Evolutionary conservation across 352 stramenopile genomes (phyloP).

Genomic region (Globisporangium emineosum): DNA sequence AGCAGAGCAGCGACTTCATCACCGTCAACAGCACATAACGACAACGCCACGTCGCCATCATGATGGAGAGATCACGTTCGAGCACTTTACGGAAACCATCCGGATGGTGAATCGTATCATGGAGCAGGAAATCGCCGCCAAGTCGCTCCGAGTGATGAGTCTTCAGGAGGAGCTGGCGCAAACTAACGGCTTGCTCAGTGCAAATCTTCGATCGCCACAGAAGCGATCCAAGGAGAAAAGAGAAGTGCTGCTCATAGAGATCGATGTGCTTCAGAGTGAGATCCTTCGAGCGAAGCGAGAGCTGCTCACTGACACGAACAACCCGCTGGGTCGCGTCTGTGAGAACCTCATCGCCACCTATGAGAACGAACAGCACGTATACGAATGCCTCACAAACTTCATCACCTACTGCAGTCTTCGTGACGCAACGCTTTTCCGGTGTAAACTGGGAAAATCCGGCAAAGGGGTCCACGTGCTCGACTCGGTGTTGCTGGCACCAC

Average conservation of each 20-base stretch:
- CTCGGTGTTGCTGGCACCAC: conserved; percentile 42
- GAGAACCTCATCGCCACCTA: conserved; percentile 62
- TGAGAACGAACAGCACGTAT: conserved; percentile 71
- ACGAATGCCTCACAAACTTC: conserved; percentile 64
- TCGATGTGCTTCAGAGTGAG: conserved; percentile 51
- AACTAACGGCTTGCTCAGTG: not conserved
- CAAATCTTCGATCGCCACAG: conserved; percentile 3
- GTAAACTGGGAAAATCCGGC: conserved; percentile 52
- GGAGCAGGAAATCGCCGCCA: conserved; percentile 57
- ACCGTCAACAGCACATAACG: not conserved
- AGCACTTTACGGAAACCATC: conserved; percentile 55
- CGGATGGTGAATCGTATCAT: conserved; percentile 59
- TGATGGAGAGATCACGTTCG: conserved; percentile 66
- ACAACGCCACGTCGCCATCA: conserved; percentile 7
- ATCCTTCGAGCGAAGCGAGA: conserved; percentile 46
- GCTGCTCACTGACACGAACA: conserved; percentile 42
- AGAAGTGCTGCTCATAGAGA: conserved; percentile 42
- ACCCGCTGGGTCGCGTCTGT: conserved; percentile 52
- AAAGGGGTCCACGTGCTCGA: conserved; percentile 64
- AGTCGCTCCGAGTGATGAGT: conserved; percentile 44
- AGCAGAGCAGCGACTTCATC: conserved; percentile 8
- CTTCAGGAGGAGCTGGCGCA: conserved; percentile 38
- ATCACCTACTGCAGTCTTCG: conserved; percentile 46
- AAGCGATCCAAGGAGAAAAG: conserved; percentile 18
- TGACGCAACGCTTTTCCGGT: conserved; percentile 40